phyloP scores from a whole-genome alignment of 2,329 filamentous ascomycete genomes.

The Penicillium sp. region DNA sequence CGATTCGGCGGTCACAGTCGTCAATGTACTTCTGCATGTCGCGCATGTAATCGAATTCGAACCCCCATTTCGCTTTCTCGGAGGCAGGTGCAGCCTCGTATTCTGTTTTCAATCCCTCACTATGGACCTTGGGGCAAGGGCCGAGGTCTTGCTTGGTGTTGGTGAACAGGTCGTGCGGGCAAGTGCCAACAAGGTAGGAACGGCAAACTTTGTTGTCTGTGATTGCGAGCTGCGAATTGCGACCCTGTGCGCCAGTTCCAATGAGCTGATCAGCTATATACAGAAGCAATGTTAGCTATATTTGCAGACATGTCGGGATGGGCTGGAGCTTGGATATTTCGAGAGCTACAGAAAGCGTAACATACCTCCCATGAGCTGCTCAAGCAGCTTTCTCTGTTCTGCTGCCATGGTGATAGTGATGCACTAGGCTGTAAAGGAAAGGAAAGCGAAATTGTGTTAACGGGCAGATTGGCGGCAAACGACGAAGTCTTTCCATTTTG shows the following conservation, averaged over 20 bases:
- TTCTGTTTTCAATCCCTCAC: conserved; percentile 81
- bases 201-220: conserved; percentile 92
- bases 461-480: conserved; percentile 6
- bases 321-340: conserved; percentile 9
- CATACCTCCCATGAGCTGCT: conserved; percentile 73
- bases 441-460: conserved; percentile 9
- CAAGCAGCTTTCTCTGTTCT: conserved; percentile 96
- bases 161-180: conserved; percentile 97
- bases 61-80: conserved; percentile 76
- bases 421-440: conserved; percentile 3
- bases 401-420: conserved; percentile 68
- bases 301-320: conserved; percentile 6
- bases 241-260: conserved; percentile 70
- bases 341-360: conserved; percentile 2
- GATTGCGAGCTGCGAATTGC: conserved; percentile 78
- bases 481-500: conserved; percentile 19
- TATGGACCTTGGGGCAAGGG: conserved; percentile 82
- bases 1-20: conserved; percentile 92
- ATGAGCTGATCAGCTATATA: conserved; percentile 63
- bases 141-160: conserved; percentile 99
- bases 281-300: conserved; percentile 28
- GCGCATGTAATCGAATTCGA: conserved; percentile 94
- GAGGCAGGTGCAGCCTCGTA: conserved; percentile 71
- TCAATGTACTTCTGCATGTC: conserved; percentile 97
- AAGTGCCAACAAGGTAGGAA: conserved; percentile 89